phyloP scores from a whole-genome alignment of 441 rosid species.

The Erysimum cheiri region DNA sequence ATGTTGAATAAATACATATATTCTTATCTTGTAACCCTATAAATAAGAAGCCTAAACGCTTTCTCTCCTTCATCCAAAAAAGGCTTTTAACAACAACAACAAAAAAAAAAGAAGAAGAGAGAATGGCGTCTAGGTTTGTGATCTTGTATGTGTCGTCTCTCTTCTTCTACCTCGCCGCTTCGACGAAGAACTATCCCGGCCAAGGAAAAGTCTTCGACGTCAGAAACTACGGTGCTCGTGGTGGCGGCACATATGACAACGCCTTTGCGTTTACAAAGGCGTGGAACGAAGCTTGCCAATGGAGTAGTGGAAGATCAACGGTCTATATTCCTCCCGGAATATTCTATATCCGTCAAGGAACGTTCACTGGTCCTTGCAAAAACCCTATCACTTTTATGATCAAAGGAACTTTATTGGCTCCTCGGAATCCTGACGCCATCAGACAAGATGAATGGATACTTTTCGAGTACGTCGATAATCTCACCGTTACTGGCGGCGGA shows the following conservation, averaged over 20 bases:
- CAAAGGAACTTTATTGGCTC: slow-evolving; percentile 54
- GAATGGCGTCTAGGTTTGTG: slow-evolving; percentile 40
- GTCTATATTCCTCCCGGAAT: slow-evolving; percentile 54
- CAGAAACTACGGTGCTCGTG: slow-evolving; percentile 42
- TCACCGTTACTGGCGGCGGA: slow-evolving; percentile 53
- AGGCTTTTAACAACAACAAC: not conserved
- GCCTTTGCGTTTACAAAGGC: slow-evolving; percentile 46
- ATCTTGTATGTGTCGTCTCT: slow-evolving; percentile 5
- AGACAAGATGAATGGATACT: slow-evolving; percentile 44
- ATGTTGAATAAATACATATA: slow-evolving; percentile 1
- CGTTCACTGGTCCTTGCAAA: slow-evolving; percentile 64
- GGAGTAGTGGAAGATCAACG: slow-evolving; percentile 40
- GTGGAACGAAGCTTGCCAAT: slow-evolving; percentile 61
- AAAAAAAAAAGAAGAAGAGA: not conserved
- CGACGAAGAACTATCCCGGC: not conserved
- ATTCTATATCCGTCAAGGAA: slow-evolving; percentile 45
- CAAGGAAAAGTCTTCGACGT: slow-evolving; percentile 31
- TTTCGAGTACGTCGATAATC: slow-evolving; percentile 44
- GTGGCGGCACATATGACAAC: slow-evolving; percentile 29
- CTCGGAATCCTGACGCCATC: slow-evolving; percentile 7
- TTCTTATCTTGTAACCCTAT: slow-evolving; percentile 12
- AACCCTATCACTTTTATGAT: slow-evolving; percentile 42
- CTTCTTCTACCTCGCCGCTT: slow-evolving; percentile 31
- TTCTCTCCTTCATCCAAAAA: not conserved
- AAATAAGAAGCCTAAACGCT: slow-evolving; percentile 35